These are phyloP conservation scores for Candida chauliodis DNA, from an alignment of 805 yeast genomes.

Conservation along the genomic window DNA sequence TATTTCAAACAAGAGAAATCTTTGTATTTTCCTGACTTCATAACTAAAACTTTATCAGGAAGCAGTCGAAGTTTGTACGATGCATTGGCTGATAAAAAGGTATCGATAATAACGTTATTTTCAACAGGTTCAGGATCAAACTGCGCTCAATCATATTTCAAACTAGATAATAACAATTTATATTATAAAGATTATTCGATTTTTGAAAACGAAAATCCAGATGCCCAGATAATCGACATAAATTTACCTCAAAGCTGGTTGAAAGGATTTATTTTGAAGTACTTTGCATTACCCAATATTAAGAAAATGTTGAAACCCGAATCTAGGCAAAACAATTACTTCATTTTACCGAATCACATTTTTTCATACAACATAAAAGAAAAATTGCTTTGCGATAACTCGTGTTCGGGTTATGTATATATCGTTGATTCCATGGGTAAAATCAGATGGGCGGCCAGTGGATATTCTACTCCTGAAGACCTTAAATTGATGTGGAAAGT, in stretches of 20 bases:
- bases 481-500: slow-evolving; percentile 60
- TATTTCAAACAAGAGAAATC: slow-evolving; percentile 72
- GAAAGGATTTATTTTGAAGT: slow-evolving; percentile 59
- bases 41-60: slow-evolving; percentile 49
- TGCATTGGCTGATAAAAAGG: slow-evolving; percentile 41
- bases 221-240: slow-evolving; percentile 71
- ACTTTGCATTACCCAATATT: slow-evolving; percentile 42
- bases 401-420: slow-evolving; percentile 79
- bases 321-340: slow-evolving; percentile 54
- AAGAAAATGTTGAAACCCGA: slow-evolving; percentile 39
- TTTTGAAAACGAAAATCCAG: slow-evolving; percentile 43
- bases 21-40: slow-evolving; percentile 77
- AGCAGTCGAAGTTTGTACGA: slow-evolving; percentile 33
- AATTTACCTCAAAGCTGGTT: slow-evolving; percentile 70
- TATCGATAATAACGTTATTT: slow-evolving; percentile 62
- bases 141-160: slow-evolving; percentile 60
- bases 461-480: slow-evolving; percentile 71
- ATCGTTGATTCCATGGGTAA: slow-evolving; percentile 69
- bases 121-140: slow-evolving; percentile 69
- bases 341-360: slow-evolving; percentile 59
- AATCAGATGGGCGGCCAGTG: slow-evolving; percentile 91
- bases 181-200: slow-evolving; percentile 34
- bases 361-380: slow-evolving; percentile 57
- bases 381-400: slow-evolving; percentile 62
- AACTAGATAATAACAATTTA: slow-evolving; percentile 38